These are phyloP conservation scores for Neurospora sublineolata DNA, from an alignment of 495 filamentous ascomycete genomes.

Conservation along the genomic window DNA sequence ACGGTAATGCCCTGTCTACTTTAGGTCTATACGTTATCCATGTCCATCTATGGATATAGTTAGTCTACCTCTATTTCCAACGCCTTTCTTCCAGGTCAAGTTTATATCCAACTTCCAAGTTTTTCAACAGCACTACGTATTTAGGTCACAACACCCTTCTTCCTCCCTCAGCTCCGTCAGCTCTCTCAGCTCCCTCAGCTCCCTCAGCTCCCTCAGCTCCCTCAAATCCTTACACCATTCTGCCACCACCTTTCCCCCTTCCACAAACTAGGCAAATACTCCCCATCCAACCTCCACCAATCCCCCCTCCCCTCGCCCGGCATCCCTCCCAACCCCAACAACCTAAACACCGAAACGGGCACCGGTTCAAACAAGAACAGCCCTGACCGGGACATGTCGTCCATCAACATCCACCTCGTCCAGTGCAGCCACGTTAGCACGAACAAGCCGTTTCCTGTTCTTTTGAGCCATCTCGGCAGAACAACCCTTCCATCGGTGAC, in stretches of 20 bases:
- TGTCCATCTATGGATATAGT: not conserved
- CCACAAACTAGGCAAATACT: slow-evolving; percentile 36
- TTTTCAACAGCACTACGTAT: not conserved
- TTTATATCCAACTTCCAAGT: not conserved
- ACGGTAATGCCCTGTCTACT: too few relatives aligned
- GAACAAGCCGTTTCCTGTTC: slow-evolving; percentile 41
- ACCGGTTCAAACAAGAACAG: slow-evolving; percentile 60
- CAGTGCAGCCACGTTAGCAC: slow-evolving; percentile 45
- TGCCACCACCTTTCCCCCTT: slow-evolving; percentile 52
- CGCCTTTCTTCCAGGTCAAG: not conserved
- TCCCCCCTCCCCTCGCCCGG: slow-evolving; percentile 38
- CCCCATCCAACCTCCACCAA: slow-evolving; percentile 46
- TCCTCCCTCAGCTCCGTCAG: not conserved
- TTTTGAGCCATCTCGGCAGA: slow-evolving; percentile 26
- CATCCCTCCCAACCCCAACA: slow-evolving; percentile 36
- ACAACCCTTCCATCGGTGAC: too few relatives aligned
- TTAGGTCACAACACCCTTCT: not conserved
- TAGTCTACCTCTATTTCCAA: not conserved
- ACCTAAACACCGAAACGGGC: slow-evolving; percentile 49
- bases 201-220: not conserved
- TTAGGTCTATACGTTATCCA: not conserved
- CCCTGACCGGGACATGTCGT: slow-evolving; percentile 52
- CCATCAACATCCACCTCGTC: slow-evolving; percentile 40
- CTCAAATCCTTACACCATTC: slow-evolving; percentile 41
- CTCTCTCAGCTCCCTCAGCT: slow-evolving; percentile 12